Evolutionary conservation across 1,139 yeast species (phyloP), one percentile per base, ranked within the genome.

Genomic region (Nakaseomyces kungkrabaensis): DNA sequence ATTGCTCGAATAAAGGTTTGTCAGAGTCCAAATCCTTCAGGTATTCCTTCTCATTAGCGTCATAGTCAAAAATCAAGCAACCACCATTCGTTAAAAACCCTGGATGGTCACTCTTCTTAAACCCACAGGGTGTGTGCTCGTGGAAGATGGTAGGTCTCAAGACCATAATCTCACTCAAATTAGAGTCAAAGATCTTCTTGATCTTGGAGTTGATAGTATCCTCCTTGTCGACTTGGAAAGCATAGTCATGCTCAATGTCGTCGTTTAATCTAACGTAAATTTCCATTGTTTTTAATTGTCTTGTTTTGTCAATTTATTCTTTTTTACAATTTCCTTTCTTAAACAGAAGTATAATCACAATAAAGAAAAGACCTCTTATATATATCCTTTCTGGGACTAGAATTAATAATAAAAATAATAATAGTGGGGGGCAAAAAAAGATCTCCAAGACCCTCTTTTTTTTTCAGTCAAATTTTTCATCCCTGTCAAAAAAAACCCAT

Each of bases 81-180:
- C 97, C 97, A 59, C 84, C 85, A 50, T 82, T 81, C 26, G 97
- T 87, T 63, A 92, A 71, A 58, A 75, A 81, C 4, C 98, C 98
- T 0, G 97, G 97, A 49, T 80, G 76, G 11, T 72, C 73, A n/a
- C 87, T 79, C 44, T 87, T 78, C 47, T 72, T 71, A 66, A 84
- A 87, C 1, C 84, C 87, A 31, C 68, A 59, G 1, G 97, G 97
- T 44, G 63, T 61, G 31, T 75, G 66, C 54, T 80, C 70, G 68
- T 83, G 85, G 67, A 89, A 89, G 50, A 85, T 71, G 36, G 82
- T 77, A 11, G 97, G 97, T 58, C 94, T 77, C 56, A 90, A 75
- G 37, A 86, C 77, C 62, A 89, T 76, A 4, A 59, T 50, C 37
- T 95, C 95, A 70, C 60, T 48, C 47, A 62, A 49, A 24, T 64